These are phyloP conservation scores for Dichotomopilus funicola DNA, from an alignment of 2,329 filamentous ascomycete species.

Conservation along the genomic window DNA sequence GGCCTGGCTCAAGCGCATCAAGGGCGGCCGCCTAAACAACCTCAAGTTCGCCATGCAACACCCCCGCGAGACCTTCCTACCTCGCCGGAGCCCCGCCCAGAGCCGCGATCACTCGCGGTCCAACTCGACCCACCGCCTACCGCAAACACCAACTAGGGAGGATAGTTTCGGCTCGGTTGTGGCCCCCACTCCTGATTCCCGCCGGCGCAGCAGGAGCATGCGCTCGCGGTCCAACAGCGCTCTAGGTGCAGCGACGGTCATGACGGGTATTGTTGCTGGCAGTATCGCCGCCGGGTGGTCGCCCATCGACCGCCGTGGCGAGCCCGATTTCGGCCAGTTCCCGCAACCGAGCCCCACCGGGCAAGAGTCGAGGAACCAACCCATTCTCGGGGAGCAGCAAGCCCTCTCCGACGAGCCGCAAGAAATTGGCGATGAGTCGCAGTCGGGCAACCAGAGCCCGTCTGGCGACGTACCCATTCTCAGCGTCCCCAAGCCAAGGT, in stretches of 20 bases:
- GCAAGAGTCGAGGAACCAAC: conserved; percentile 8
- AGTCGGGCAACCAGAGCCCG: neutral
- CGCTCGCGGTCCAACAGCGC: conserved; percentile 63
- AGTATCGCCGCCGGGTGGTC: conserved; percentile 73
- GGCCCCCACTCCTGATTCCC: conserved; percentile 50
- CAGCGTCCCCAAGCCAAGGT: conserved; percentile 21
- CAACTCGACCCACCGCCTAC: conserved; percentile 49
- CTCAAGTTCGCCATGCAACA: conserved; percentile 73
- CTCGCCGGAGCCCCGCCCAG: conserved; percentile 56
- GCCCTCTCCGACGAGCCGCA: conserved; percentile 32
- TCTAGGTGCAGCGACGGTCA: conserved; percentile 67
- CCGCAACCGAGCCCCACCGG: conserved; percentile 26
- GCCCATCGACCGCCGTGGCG: conserved; percentile 51
- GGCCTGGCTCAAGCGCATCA: conserved; percentile 70
- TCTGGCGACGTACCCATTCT: conserved; percentile 20
- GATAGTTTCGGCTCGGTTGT: conserved; percentile 40
- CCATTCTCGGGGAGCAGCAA: conserved; percentile 14
- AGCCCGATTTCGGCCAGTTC: conserved; percentile 32
- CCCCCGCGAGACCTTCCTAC: conserved; percentile 62
- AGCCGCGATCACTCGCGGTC: conserved; percentile 58
- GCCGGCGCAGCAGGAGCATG: conserved; percentile 61
- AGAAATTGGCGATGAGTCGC: conserved; percentile 25
- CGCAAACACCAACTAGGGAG: conserved; percentile 56
- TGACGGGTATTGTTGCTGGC: conserved; percentile 77
- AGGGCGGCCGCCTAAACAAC: conserved; percentile 75